Base-by-base conservation (phyloP, 1,139 yeast species). In the Saccharomycopsis hybrid region DNA sequence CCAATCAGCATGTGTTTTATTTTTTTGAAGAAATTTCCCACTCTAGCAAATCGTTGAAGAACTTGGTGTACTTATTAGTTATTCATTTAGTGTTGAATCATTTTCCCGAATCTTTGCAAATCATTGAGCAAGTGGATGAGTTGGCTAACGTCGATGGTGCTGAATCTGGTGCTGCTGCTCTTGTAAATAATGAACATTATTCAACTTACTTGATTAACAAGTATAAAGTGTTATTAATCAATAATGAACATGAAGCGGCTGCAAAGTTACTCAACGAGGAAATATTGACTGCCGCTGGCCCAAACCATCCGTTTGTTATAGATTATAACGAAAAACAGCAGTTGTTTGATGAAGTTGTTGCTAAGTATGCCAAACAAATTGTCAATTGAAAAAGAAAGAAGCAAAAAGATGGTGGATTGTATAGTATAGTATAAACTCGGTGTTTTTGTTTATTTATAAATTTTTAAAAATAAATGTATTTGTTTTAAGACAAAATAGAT, bases 21-120 rank as follows among this genome's bases (percentile, higher is more conserved):
- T 83, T 85, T 58, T 85, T 77, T 64, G 92, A 85, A 63, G 94
- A 85, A 65, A 70, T 82, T 51, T 73, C 81, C 49, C 75, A 78
- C 45, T 63, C 71, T 29, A 73, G 71, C 71, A 78, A 62, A 66
- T 73, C 72, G 65, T 77, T 59, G 63, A 72, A 67, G 68, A 73
- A 69, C 35, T 62, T 78, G 44, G 64, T 75, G 47, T 76, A 77
- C 40, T 72, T 72, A 57, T 68, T 74, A 8, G 71, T 71, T 2
- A 63, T 77, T 9, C 75, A 73, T 54, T 61, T 74, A 49, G 72
- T 70, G 58, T 61, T 74, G 47, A 72, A 71, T n/a, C 69, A 76
- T 43, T 58, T 69, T 48, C 74, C 73, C 18, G 80, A 75, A 58
- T 74, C 77, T n/a, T 69, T 66, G 40, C 70, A 70, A 49, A 60